Evolutionary conservation across 176 grass and related monocot genomes (phyloP).

Genomic region (Carex kokanica): DNA sequence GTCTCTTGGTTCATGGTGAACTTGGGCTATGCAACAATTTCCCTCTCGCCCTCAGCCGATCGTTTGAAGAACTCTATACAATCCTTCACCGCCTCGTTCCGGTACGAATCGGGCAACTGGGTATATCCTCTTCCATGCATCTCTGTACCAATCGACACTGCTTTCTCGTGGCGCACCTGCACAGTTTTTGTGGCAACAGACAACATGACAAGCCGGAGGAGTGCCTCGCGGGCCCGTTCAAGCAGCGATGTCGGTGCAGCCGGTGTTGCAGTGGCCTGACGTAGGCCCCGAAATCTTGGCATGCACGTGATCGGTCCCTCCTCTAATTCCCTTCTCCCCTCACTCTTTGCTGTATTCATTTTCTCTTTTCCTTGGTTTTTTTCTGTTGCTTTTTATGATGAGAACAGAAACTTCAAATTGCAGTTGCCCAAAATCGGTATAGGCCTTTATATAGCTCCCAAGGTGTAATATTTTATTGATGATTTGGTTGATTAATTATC

Average conservation of each 20-base stretch:
- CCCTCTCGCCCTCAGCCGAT: slow-evolving; percentile 50
- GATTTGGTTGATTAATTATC: neutral
- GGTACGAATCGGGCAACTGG: slow-evolving; percentile 43
- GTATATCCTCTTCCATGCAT: neutral
- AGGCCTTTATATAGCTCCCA: slow-evolving; percentile 22
- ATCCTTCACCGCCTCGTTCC: slow-evolving; percentile 62
- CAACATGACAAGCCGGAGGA: slow-evolving; percentile 69
- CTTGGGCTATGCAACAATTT: slow-evolving; percentile 30
- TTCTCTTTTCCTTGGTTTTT: neutral
- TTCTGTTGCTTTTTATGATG: neutral
- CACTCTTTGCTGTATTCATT: neutral
- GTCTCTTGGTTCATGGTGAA: neutral
- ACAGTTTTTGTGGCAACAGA: slow-evolving; percentile 43
- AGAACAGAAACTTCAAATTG: neutral
- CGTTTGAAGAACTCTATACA: slow-evolving; percentile 80
- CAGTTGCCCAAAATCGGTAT: neutral
- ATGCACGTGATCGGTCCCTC: slow-evolving; percentile 41
- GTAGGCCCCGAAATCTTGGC: slow-evolving; percentile 43
- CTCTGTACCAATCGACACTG: slow-evolving; percentile 21
- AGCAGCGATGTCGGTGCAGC: slow-evolving; percentile 53
- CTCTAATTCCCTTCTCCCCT: slow-evolving; percentile 1
- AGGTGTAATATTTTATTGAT: neutral
- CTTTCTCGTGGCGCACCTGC: slow-evolving; percentile 26
- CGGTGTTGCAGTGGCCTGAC: slow-evolving; percentile 35
- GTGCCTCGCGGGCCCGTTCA: slow-evolving; percentile 56